Base-by-base conservation (phyloP, 2,329 filamentous ascomycete species). In the Venturia nashicola region DNA sequence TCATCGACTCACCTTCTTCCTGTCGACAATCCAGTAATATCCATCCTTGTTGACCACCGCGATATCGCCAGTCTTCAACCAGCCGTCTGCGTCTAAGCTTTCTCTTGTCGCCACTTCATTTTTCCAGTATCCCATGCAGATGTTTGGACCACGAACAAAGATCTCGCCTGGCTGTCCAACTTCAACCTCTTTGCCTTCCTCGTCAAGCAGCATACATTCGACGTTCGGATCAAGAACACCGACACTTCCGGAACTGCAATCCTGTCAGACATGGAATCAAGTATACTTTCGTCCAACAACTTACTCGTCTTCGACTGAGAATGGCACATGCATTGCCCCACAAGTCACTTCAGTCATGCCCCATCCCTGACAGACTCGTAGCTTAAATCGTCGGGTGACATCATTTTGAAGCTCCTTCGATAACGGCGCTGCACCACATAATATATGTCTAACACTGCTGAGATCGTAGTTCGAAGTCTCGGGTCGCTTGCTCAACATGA, bases 321-420 rank as follows among this genome's bases (percentile, higher is more conserved):
- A 73, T 23, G 72, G 69, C 23, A 77, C 74, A 60, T 72, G 65
- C 23, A 76, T 72, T 1, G 71, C 73, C n/a, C 73, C 74, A 66
- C 74, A 76, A 11, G 74, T 77, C 14, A 76, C 74, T 61, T 77
- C 76, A 3, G 74, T 75, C 74, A 76, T 76, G 1, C 75, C 75
- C 75, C 74, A 78, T 1, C 73, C 74, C 62, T 77, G 75, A 32
- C 71, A 67, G 40, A 77, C 73, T 42, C 72, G 68, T 43, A 74
- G 73, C 9, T 69, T 68, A 59, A 76, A 70, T 60, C 70, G 72
- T 59, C 64, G 68, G 6, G 69, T 70, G 5, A 77, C 72, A 60
- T 75, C 73, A 46, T 76, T 76, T 67, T 76, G 74, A 44, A 78
- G 67, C 60, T 77, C 75, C 63, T 75, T 76, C 1, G 71, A 72